Evolutionary conservation across 225 moss, liverwort and hornwort genomes (phyloP).

Genomic region (Ulota crispa): DNA sequence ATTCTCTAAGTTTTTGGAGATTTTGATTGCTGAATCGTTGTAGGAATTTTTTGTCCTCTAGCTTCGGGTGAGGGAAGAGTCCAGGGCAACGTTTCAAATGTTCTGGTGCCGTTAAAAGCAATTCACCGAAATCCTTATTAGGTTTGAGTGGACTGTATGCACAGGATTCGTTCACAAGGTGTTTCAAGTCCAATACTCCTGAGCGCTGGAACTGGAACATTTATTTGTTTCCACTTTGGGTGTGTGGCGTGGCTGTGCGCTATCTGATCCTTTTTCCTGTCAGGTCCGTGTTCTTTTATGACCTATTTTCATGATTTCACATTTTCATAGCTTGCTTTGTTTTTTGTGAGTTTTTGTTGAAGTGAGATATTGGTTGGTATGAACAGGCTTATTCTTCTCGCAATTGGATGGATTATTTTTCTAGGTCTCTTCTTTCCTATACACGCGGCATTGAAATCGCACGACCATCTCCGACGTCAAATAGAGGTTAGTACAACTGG

Average conservation of each 20-base stretch:
- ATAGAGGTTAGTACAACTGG: constrained; percentile 68
- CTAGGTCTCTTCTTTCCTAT: constrained; percentile 84
- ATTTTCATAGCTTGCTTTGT: background rate
- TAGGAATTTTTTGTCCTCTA: background rate
- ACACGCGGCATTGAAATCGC: constrained; percentile 64
- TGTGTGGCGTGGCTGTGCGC: constrained; percentile 70
- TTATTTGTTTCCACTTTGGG: constrained; percentile 90
- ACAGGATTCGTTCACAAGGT: constrained; percentile 94
- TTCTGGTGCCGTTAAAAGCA: background rate
- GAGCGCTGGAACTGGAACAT: constrained; percentile 99
- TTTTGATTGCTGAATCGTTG: background rate
- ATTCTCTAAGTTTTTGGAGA: background rate
- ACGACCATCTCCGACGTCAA: constrained; percentile 65
- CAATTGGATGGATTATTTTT: constrained; percentile 82
- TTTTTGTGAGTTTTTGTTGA: background rate
- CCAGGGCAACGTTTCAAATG: background rate
- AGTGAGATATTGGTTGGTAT: constrained; percentile 23
- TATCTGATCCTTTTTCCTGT: constrained; percentile 84
- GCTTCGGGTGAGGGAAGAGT: background rate
- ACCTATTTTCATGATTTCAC: background rate
- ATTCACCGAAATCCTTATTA: background rate
- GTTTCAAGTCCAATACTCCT: constrained; percentile 90
- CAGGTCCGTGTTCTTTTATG: constrained; percentile 47
- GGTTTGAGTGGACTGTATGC: background rate
- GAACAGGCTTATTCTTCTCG: constrained; percentile 77